Evolutionary conservation across 2,329 filamentous ascomycete genomes (phyloP).

Genomic region (Falciphora oryzae): DNA sequence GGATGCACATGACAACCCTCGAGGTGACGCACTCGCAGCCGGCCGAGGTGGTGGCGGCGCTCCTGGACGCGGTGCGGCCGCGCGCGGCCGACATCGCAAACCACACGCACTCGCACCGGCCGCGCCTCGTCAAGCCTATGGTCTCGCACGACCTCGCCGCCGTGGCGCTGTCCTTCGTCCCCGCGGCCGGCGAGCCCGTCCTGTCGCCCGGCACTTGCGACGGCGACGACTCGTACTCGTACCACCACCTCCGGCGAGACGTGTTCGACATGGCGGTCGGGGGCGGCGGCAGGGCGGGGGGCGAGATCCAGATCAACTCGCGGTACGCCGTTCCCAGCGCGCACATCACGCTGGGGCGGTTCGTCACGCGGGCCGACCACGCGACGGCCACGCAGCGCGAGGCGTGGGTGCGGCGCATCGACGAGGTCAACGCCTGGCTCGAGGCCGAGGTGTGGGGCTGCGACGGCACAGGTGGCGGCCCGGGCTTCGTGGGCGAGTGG

Average conservation of each 20-base stretch:
- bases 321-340: constrained; percentile 86
- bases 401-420: constrained; percentile 63
- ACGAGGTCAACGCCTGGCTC: constrained; percentile 72
- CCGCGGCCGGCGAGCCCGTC: constrained; percentile 59
- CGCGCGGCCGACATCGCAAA: constrained; percentile 56
- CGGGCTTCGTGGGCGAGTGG: constrained; percentile 61
- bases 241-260: constrained; percentile 84
- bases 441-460: constrained; percentile 60
- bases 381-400: constrained; percentile 51
- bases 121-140: constrained; percentile 74
- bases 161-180: constrained; percentile 80
- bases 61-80: constrained; percentile 54
- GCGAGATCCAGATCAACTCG: constrained; percentile 56
- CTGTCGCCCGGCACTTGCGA: constrained; percentile 30
- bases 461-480: not conserved
- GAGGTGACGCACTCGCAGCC: constrained; percentile 81
- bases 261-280: constrained; percentile 57
- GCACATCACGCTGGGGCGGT: constrained; percentile 82
- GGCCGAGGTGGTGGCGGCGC: constrained; percentile 55
- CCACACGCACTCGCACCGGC: constrained; percentile 58
- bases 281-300: constrained; percentile 32
- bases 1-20: constrained; percentile 78
- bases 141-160: constrained; percentile 82
- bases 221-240: constrained; percentile 63
- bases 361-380: constrained; percentile 63